phyloP scores from a whole-genome alignment of 73 alveolate genomes.

The Loxodes magnus region DNA sequence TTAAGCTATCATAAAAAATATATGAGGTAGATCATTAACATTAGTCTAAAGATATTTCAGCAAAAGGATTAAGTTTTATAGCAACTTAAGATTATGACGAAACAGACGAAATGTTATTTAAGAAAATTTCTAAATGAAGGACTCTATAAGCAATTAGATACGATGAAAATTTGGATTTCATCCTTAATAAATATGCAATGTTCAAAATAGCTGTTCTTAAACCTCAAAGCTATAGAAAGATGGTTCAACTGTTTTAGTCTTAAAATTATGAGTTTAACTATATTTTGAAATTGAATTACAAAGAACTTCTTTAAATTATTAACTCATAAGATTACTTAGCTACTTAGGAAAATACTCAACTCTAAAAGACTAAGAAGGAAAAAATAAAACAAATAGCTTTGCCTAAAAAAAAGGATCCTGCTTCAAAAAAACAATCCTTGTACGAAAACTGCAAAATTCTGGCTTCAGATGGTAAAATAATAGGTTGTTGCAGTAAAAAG shows the following conservation, averaged over 20 bases:
- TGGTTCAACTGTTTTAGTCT: neutral
- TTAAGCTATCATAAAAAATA: slow-evolving; percentile 17
- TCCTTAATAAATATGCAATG: slow-evolving; percentile 20
- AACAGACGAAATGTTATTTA: slow-evolving; percentile 25
- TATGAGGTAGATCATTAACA: slow-evolving; percentile 20
- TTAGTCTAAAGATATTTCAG: slow-evolving; percentile 21
- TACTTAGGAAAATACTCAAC: too few species aligned
- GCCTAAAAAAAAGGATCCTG: slow-evolving; percentile 39
- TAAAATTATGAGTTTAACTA: slow-evolving; percentile 2
- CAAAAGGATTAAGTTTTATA: neutral
- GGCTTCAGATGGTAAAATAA: slow-evolving; percentile 79
- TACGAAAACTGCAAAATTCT: slow-evolving; percentile 85
- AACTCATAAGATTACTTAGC: too few species aligned
- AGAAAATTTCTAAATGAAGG: slow-evolving; percentile 35
- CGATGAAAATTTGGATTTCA: slow-evolving; percentile 40
- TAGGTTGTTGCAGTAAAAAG: slow-evolving; percentile 66
- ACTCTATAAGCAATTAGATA: slow-evolving; percentile 20
- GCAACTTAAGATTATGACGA: slow-evolving; percentile 2
- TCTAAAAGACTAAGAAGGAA: too few species aligned
- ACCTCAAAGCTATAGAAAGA: slow-evolving; percentile 13
- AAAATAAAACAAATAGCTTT: slow-evolving; percentile 54
- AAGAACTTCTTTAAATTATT: slow-evolving; percentile 6
- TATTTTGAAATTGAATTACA: neutral
- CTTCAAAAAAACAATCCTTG: slow-evolving; percentile 50
- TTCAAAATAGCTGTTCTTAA: slow-evolving; percentile 11